Base-by-base conservation (phyloP, 805 yeast genomes). In the Hanseniaspora guilliermondii region DNA sequence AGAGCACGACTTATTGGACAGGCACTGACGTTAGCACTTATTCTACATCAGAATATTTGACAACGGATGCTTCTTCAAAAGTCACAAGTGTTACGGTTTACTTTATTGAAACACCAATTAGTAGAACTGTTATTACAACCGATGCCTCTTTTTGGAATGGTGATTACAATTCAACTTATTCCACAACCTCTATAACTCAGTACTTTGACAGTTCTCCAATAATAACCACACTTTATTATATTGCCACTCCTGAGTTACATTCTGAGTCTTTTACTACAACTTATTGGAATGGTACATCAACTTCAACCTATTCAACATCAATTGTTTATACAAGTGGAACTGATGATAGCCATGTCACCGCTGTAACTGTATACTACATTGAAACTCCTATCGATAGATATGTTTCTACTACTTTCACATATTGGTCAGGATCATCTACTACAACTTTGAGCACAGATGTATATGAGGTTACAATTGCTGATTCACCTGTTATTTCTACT, bases 191-290 rank as follows among this genome's bases (percentile, higher is more conserved):
- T 24, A 7, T 37, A 12, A 54, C 56, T 9, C 12, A 9, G 12
- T 21, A 25, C 17, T 17, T 33, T n/a, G 9, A 19, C 8, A 35
- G 21, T 22, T 48, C 56, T 6, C 47, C 49, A 1, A 33, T 48
- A 4, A 54, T 54, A n/a, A 49, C 56, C 22, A 59, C 61, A 6
- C 30, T 58, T 36, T 59, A 58, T 49, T 47, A 47, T 32, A 55
- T 60, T n/a, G 57, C 56, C 22, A 57, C 61, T 19, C 63, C 61
- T 36, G 32, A 44, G 8, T 45, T 41, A 6, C 45, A 41, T 27
- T n/a, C 48, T 16, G 16, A 27, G 5, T 27, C 40, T 7, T 17
- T 3, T 1, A 30, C 36, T 16, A 49, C 57, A 5, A 48, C 44
- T 24, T 55, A 45, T 37, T 52, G 49, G 45, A 47, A 56, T 14